These are phyloP conservation scores for Hypomyces perniciosus DNA, from an alignment of 2,329 filamentous ascomycete species.

Conservation along the genomic window DNA sequence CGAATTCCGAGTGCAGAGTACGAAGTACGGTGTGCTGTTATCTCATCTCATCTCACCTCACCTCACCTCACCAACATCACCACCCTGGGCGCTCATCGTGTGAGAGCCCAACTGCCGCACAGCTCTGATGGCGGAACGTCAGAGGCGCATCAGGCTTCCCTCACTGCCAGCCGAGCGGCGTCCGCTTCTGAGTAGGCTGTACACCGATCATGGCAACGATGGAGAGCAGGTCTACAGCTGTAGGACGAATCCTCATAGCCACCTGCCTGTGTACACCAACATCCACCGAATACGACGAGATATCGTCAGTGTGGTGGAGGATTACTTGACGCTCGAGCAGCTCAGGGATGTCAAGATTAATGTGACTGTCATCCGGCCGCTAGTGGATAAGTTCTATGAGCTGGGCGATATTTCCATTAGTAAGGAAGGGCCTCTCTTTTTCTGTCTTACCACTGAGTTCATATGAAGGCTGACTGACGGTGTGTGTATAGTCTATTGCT, in stretches of 20 bases:
- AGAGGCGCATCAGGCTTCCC: conserved; percentile 27
- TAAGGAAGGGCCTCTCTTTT: conserved; percentile 28
- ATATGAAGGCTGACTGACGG: neutral
- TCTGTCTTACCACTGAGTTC: neutral
- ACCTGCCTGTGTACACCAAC: conserved; percentile 68
- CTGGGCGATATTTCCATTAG: conserved; percentile 72
- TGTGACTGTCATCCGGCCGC: conserved; percentile 67
- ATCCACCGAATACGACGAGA: conserved; percentile 67
- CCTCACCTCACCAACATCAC: no score
- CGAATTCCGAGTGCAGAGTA: neutral
- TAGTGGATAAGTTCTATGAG: conserved; percentile 79
- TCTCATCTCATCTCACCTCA: no score
- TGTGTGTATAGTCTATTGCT: conserved; percentile 60
- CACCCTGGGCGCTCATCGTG: neutral
- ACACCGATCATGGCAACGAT: conserved; percentile 24
- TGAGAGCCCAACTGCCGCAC: no score
- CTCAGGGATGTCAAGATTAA: conserved; percentile 78
- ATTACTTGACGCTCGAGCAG: conserved; percentile 64
- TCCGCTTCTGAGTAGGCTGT: conserved; percentile 29
- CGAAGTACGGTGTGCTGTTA: neutral
- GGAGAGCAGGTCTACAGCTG: conserved; percentile 44
- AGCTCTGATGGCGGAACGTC: conserved; percentile 18
- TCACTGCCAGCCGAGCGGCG: conserved; percentile 27
- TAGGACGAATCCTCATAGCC: conserved; percentile 51
- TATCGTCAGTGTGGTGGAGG: conserved; percentile 57